These are phyloP conservation scores for Chalaropsis thielavioides DNA, from an alignment of 2,329 filamentous ascomycete genomes.

Conservation along the genomic window DNA sequence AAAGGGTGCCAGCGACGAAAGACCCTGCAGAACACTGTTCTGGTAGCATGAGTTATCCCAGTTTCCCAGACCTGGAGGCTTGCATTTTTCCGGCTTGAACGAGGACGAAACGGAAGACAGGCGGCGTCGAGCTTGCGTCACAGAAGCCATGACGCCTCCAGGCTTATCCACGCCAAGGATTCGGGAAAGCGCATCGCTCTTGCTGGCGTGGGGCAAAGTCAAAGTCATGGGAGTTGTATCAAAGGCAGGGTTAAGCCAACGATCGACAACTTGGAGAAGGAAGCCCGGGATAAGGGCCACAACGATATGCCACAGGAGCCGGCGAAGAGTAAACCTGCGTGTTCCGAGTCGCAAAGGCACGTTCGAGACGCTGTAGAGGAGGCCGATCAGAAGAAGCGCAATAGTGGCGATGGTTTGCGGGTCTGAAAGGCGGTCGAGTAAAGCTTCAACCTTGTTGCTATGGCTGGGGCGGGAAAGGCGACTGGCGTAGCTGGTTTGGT, in stretches of 20 bases:
- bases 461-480: slow-evolving; percentile 3
- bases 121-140: slow-evolving; percentile 10
- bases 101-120: slow-evolving; percentile 10
- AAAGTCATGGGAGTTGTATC: slow-evolving; percentile 14
- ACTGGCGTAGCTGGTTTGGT: slow-evolving; percentile 15
- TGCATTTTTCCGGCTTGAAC: slow-evolving; percentile 9
- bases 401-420: slow-evolving; percentile 6
- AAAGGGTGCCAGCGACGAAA: slow-evolving; percentile 62
- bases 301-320: slow-evolving; percentile 12
- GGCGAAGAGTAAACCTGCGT: slow-evolving; percentile 8
- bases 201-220: slow-evolving; percentile 11
- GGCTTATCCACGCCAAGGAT: slow-evolving; percentile 13
- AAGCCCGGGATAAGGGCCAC: slow-evolving; percentile 9
- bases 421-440: slow-evolving; percentile 3
- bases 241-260: slow-evolving; percentile 12
- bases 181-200: slow-evolving; percentile 15
- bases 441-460: not conserved
- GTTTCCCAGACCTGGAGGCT: slow-evolving; percentile 64
- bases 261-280: slow-evolving; percentile 11
- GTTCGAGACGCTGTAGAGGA: slow-evolving; percentile 6
- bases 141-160: slow-evolving; percentile 13
- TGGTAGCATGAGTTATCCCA: slow-evolving; percentile 95
- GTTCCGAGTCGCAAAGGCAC: slow-evolving; percentile 10
- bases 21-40: slow-evolving; percentile 80
- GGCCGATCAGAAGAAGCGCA: not conserved